Base-by-base conservation (phyloP, 1,284 basidiomycete species). In the Ceratobasidium sp. region DNA sequence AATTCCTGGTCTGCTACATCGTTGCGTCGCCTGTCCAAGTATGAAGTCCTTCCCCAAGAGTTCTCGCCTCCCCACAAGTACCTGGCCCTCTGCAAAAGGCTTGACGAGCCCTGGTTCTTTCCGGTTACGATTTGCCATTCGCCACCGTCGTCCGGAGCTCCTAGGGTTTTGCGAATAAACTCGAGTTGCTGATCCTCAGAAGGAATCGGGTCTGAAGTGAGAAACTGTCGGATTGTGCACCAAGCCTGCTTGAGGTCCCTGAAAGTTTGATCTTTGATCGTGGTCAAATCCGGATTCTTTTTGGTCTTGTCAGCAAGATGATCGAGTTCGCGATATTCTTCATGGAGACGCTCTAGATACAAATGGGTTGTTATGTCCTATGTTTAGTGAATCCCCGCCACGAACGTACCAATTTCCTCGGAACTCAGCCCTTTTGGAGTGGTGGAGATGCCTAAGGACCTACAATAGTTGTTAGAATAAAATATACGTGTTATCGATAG, bases 171-270 rank as follows among this genome's bases (percentile, higher is more conserved):
- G 21, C n/a, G 35, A 16, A 67, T 23, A 30, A 67, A 67, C 11
- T 57, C 64, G 2, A 5, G 21, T 44, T 67, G 64, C 3, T 18
- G 50, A 16, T 32, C 28, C 14, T 41, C n/a, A 13, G 64, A 55
- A 46, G 50, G 52, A n/a, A 16, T 18, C 26, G 64, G 64, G 7
- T 67, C 52, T 2, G 18, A 41, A 4, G 30, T n/a, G 14, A 67
- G 30, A 46, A 43, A 67, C 21, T 44, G 14, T 14, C 26, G 52
- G n/a, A 54, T 67, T 8, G 52, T 67, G 26, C n/a, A 52, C 64
- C 64, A 67, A 7, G 64, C 50, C 11, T 54, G 38, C 41, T 67
- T 67, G n/a, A 67, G 41, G 21, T 67, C 43, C 30, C 55, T 14
- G 38, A 57, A 67, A 14, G 50, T 41, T 14, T 8, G n/a, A 28